phyloP scores from a whole-genome alignment of 139 green algal genomes.

The Tetraselmis striata region DNA sequence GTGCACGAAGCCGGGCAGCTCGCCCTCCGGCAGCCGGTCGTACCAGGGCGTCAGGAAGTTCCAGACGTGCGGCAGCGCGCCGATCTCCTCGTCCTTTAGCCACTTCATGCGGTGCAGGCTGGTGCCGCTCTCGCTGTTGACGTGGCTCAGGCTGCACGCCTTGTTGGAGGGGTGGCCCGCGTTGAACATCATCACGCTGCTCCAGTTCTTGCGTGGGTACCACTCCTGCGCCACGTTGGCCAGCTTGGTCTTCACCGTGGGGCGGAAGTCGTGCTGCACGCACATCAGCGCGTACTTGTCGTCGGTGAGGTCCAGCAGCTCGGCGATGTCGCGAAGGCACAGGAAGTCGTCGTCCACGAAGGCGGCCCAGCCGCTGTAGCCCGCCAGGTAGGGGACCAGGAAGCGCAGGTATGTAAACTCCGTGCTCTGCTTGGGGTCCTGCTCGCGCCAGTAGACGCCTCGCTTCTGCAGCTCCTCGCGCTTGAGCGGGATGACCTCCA shows the following conservation, averaged over 20 bases:
- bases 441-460: conserved; percentile 21
- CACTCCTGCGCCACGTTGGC: conserved; percentile 1
- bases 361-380: conserved; percentile 34
- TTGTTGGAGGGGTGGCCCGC: conserved; percentile 27
- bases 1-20: conserved; percentile 22
- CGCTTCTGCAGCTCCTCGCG: conserved; percentile 14
- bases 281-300: conserved; percentile 33
- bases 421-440: conserved; percentile 32
- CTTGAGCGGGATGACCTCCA: conserved; percentile 28
- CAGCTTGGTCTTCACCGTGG: conserved; percentile 10
- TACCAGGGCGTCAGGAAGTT: conserved; percentile 33
- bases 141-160: conserved; percentile 9
- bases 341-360: conserved; percentile 38
- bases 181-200: conserved; percentile 34
- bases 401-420: conserved; percentile 35
- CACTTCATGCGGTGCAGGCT: conserved; percentile 27
- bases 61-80: conserved; percentile 22
- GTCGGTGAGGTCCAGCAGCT: conserved; percentile 26
- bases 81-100: conserved; percentile 21
- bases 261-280: conserved; percentile 24
- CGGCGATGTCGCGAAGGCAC: conserved; percentile 22
- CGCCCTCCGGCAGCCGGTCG: conserved; percentile 13
- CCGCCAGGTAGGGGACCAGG: conserved; percentile 27
- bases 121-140: conserved; percentile 25
- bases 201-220: conserved; percentile 39